phyloP scores from a whole-genome alignment of 305 asterid genomes.

The Rubia balearica region DNA sequence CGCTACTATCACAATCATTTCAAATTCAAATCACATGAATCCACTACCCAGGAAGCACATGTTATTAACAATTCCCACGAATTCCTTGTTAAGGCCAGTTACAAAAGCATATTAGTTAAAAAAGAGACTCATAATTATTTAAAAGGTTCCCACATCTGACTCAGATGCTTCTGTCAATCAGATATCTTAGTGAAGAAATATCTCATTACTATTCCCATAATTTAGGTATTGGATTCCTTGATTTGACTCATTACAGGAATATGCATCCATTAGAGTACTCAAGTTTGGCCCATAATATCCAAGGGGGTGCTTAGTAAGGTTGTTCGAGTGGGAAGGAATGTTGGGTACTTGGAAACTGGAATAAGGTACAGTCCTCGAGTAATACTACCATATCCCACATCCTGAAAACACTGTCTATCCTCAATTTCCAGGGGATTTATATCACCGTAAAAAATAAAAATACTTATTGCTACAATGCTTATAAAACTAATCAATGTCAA shows the following conservation, averaged over 20 bases:
- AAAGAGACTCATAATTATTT: neutral
- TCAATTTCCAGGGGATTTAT: neutral
- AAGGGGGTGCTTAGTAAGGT: neutral
- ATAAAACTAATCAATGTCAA: too few relatives aligned
- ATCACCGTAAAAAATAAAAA: neutral
- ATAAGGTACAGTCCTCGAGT: neutral
- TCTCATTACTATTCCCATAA: neutral
- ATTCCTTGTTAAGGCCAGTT: neutral
- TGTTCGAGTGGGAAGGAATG: neutral
- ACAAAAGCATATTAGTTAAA: neutral
- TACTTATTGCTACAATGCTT: neutral
- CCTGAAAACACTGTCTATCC: neutral
- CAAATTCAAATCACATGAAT: neutral
- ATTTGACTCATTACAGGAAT: neutral
- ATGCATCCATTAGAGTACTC: neutral
- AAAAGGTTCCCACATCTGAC: neutral
- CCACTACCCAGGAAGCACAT: too few relatives aligned
- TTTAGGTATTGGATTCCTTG: neutral
- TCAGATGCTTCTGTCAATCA: neutral
- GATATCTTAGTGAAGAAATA: neutral
- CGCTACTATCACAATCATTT: neutral
- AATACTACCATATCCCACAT: neutral
- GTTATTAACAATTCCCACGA: too few relatives aligned
- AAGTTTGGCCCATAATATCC: neutral
- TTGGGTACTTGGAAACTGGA: neutral